These are phyloP conservation scores for Chlorella sorokiniana DNA, from an alignment of 139 green algal genomes.

Conservation along the genomic window DNA sequence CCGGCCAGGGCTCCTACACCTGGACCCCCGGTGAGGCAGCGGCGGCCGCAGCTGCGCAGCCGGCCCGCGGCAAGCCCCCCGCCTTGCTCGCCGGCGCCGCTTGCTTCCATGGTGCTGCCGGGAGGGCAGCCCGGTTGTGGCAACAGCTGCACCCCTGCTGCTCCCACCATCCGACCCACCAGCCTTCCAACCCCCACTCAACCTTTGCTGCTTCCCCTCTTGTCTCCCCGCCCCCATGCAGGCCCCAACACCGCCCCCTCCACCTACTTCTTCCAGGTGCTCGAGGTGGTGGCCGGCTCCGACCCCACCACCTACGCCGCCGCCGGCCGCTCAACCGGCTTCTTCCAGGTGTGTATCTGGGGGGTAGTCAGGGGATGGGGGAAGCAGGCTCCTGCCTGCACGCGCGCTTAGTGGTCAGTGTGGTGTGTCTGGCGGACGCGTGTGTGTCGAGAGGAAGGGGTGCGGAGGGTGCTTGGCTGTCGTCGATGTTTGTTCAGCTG, in stretches of 20 bases:
- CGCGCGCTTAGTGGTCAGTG: no score
- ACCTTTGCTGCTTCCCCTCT: background rate
- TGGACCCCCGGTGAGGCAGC: constrained; percentile 18
- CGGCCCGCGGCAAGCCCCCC: background rate
- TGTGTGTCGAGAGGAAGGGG: no score
- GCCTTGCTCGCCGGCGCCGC: background rate
- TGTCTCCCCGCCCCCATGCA: background rate
- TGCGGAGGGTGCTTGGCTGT: no score
- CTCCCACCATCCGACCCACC: no score
- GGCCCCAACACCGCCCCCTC: constrained; percentile 9
- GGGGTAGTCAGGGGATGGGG: no score
- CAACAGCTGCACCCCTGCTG: no score
- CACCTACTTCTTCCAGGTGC: constrained; percentile 34
- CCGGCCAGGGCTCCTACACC: constrained; percentile 4
- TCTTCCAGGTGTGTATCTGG: background rate
- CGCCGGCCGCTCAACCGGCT: background rate
- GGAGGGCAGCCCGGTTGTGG: no score
- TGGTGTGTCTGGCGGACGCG: no score
- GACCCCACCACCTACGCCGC: constrained; percentile 3
- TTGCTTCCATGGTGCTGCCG: background rate
- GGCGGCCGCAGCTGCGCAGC: no score
- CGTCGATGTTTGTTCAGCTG: no score
- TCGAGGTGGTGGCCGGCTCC: constrained; percentile 2
- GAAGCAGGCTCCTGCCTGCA: no score
- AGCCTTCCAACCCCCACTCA: background rate